Evolutionary conservation across 345 rosid species (phyloP).

Genomic region (Rhodomyrtus tomentosa): DNA sequence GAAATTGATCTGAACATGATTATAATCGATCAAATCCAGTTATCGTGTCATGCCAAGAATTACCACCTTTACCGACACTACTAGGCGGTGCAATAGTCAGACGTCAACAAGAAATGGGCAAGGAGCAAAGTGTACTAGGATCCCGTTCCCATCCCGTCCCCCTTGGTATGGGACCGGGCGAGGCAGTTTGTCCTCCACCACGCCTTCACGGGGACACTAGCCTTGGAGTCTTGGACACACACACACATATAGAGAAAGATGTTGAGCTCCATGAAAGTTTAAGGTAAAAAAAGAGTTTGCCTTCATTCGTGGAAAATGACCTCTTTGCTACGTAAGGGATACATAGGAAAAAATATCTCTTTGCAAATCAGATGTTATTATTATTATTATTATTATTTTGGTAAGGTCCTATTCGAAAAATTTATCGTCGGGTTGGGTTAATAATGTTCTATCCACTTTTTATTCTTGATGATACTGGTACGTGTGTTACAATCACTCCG

Average conservation of each 20-base stretch:
- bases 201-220: not conserved
- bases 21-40: fast-evolving
- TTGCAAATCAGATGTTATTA: not conserved
- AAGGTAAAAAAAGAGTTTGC: not conserved
- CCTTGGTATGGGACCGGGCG: not conserved
- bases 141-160: not conserved
- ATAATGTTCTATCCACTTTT: not conserved
- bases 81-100: not conserved
- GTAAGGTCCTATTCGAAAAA: not conserved
- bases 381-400: not conserved
- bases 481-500: not conserved
- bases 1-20: not conserved
- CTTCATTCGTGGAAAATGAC: not conserved
- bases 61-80: not conserved
- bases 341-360: not conserved
- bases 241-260: too few relatives aligned
- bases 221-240: too few relatives aligned
- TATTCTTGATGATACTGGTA: not conserved
- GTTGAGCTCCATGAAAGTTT: not conserved
- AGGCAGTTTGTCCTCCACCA: not conserved
- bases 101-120: not conserved
- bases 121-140: not conserved
- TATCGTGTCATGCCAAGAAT: not conserved
- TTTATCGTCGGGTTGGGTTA: not conserved
- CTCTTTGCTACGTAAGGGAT: not conserved